phyloP scores from a whole-genome alignment of 2,329 filamentous ascomycete species.

The Dactylonectria estremocensis region DNA sequence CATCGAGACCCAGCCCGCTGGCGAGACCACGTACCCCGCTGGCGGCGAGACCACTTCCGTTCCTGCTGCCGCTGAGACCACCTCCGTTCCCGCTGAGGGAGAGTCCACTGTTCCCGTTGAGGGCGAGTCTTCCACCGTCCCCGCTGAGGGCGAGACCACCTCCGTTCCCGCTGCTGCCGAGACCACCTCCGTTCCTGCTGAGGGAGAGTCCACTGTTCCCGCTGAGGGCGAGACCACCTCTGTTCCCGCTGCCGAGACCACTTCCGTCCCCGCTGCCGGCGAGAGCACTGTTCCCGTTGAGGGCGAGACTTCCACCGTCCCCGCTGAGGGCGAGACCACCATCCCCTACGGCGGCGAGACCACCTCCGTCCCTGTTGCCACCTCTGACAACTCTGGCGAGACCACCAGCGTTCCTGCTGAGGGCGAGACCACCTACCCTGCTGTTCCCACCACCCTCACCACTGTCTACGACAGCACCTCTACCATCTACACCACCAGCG shows the following conservation, averaged over 20 bases:
- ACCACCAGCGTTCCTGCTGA: constrained; percentile 1
- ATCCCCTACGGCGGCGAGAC: constrained; percentile 4
- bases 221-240: constrained; percentile 19
- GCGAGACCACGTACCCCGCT: constrained; percentile 35
- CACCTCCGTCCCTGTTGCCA: constrained; percentile 6
- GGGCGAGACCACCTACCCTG: constrained; percentile 30
- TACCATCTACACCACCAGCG: constrained; percentile 52
- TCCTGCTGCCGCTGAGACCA: constrained; percentile 18
- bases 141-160: constrained; percentile 27
- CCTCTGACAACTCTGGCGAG: constrained; percentile 6
- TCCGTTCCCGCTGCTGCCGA: constrained; percentile 24
- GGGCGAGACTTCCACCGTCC: constrained; percentile 11
- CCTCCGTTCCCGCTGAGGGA: constrained; percentile 10
- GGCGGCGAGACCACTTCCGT: constrained; percentile 30
- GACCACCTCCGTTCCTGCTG: constrained; percentile 17
- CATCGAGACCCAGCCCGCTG: constrained; percentile 32
- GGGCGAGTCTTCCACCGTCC: constrained; percentile 23
- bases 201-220: constrained; percentile 18
- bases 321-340: not conserved
- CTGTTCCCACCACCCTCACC: constrained; percentile 43
- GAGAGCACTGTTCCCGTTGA: constrained; percentile 13
- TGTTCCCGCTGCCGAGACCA: constrained; percentile 9
- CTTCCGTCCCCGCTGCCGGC: constrained; percentile 10
- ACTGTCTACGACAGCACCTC: constrained; percentile 51
- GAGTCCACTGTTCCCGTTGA: constrained; percentile 22